A percentile compares a stretch with the other conserved stretches of the same genome.
Conservation (phyloP, 1,284 basidiomycete species). For the Pterulicium gracile region DNA sequence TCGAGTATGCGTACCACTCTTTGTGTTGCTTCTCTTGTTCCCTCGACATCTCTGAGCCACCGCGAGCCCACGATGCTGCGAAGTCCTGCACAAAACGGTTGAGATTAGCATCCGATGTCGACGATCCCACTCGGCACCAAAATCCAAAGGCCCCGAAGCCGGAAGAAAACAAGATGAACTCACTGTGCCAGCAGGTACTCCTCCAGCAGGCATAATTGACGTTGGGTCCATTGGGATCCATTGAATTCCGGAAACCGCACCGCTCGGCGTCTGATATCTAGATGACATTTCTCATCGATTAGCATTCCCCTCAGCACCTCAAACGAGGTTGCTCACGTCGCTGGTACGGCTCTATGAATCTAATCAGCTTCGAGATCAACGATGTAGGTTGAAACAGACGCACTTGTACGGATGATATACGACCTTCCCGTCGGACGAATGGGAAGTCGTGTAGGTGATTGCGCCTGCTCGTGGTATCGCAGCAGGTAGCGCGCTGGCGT, state of each 20-base stretch:
- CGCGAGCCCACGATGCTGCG: slow-evolving; percentile 41
- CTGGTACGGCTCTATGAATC: slow-evolving; percentile 46
- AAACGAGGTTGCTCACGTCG: slow-evolving; percentile 34
- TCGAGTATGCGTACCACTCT: slow-evolving; percentile 38
- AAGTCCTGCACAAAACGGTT: slow-evolving; percentile 34
- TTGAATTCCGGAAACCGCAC: slow-evolving; percentile 59
- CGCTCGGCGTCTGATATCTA: slow-evolving; percentile 62
- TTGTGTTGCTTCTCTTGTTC: slow-evolving; percentile 31
- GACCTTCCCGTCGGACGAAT: slow-evolving; percentile 43
- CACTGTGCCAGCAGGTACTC: slow-evolving; percentile 46
- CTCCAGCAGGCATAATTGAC: slow-evolving; percentile 42
- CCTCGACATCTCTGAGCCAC: slow-evolving; percentile 19
- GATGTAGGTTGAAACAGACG: slow-evolving; percentile 14
- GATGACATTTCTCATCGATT: slow-evolving; percentile 16
- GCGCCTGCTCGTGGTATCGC: slow-evolving; percentile 38
- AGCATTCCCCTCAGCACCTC: slow-evolving; percentile 7
- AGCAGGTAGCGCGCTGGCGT: not conserved
- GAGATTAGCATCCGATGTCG: slow-evolving; percentile 6
- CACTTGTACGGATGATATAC: slow-evolving; percentile 65
- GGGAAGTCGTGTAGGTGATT: slow-evolving; percentile 58
- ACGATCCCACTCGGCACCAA: not conserved
- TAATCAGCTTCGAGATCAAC: slow-evolving; percentile 4
- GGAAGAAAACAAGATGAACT: slow-evolving; percentile 13
- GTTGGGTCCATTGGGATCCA: slow-evolving; percentile 67
- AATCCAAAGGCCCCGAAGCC: not conserved